Conservation (phyloP, 805 yeast genomes). For the Lachancea dasiensis region DNA sequence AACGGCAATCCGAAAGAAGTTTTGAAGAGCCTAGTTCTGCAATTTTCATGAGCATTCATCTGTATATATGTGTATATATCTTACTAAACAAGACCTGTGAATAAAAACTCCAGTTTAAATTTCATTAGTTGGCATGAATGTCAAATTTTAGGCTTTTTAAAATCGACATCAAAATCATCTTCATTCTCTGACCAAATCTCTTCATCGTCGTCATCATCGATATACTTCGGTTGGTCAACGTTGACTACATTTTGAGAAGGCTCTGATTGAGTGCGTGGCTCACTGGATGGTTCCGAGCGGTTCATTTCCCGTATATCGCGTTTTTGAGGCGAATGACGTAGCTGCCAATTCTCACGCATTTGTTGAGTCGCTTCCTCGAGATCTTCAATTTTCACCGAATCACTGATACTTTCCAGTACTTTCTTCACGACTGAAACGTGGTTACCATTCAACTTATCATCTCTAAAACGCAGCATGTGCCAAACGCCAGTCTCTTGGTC, state of each 20-base stretch:
- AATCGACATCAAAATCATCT: conserved; percentile 3
- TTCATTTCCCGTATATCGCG: conserved; percentile 4
- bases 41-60: conserved; percentile 7
- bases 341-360: conserved; percentile 58
- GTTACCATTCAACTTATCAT: conserved; percentile 87
- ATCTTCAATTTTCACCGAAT: conserved; percentile 78
- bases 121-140: no score
- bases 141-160: conserved; percentile 6
- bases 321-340: conserved; percentile 38
- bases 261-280: conserved; percentile 5
- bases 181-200: conserved; percentile 27
- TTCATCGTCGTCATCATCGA: conserved; percentile 29
- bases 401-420: conserved; percentile 77
- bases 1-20: conserved; percentile 60
- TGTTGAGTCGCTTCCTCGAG: conserved; percentile 49
- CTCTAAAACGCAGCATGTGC: conserved; percentile 84
- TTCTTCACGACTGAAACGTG: conserved; percentile 75
- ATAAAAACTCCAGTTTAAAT: conserved; percentile 3
- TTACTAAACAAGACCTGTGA: conserved; percentile 8
- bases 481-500: conserved; percentile 59
- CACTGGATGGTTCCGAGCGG: conserved; percentile 7
- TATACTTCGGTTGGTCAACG: conserved; percentile 24
- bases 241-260: background rate
- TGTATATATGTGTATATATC: conserved; percentile 4
- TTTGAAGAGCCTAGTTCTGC: conserved; percentile 32